Evolutionary conservation across 306 rosid species (phyloP), one percentile per base, ranked within the genome.

Genomic region (Albizia julibrissin): DNA sequence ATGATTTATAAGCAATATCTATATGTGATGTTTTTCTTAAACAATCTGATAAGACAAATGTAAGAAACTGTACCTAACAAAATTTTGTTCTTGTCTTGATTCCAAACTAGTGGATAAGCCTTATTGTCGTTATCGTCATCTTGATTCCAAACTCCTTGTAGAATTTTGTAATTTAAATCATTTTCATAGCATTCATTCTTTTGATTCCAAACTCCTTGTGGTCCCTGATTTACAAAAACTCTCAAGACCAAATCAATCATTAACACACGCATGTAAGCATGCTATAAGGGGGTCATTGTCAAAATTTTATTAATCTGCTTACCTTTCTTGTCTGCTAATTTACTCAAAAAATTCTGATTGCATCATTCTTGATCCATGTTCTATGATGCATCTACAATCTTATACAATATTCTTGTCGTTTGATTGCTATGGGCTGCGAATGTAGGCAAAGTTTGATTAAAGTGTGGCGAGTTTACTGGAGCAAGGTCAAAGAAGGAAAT

Each of bases 371-470:
- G 27, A n/a, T 59, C 56, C 43, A 42, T 62, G 84, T 33, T 27
- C 56, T 52, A 50, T 62, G 84, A 43, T 27, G 61, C 16, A 75
- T 47, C 34, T 67, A 68, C 39, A 84, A 59, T 86, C 66, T 61
- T n/a, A n/a, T n/a, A n/a, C n/a, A n/a, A n/a, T n/a, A n/a, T n/a
- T 77, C 29, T 61, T 62, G 67, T 66, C 64, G 64, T 40, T 16
- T 16, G 22, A 74, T 81, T 64, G 80, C 27, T 76, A 42, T 75
- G 80, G 5, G 58, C 42, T 31, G 18, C 50, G 15, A 52, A 18
- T 88, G 89, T 93, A 93, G 98, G 89, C 87, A 77, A 86, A 91
- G 88, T 83, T 89, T 89, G 40, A 80, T 76, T 77, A 33, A 74
- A 79, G 77, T 73, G 12, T 84, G 88, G 91, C 89, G 83, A 83